Evolutionary conservation across 2,329 filamentous ascomycete genomes (phyloP).

Genomic region (Talaromyces amestolkiae): DNA sequence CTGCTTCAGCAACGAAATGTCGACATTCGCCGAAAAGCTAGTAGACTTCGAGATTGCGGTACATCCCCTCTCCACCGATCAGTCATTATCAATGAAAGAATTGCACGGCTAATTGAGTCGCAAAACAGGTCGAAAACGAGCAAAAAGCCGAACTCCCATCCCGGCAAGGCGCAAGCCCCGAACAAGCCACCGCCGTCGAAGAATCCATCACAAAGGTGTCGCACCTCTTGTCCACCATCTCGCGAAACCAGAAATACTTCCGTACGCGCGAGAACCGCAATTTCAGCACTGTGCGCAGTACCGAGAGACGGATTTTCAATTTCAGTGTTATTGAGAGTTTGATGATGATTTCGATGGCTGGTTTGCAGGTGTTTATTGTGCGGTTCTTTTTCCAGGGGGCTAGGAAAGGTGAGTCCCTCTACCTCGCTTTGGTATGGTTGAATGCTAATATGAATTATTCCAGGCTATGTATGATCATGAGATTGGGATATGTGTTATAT

Average conservation of each 20-base stretch:
- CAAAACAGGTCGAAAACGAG: slow-evolving; percentile 80
- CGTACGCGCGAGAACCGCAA: slow-evolving; percentile 97
- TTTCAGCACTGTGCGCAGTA: slow-evolving; percentile 96
- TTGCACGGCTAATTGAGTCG: background rate
- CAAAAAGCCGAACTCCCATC: slow-evolving; percentile 75
- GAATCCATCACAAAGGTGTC: slow-evolving; percentile 96
- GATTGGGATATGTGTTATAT: slow-evolving; percentile 5
- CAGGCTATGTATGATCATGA: slow-evolving; percentile 10
- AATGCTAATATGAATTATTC: background rate
- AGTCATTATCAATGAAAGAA: background rate
- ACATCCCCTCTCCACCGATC: slow-evolving; percentile 32
- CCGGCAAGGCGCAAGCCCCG: slow-evolving; percentile 81
- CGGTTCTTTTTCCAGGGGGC: slow-evolving; percentile 96
- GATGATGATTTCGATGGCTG: slow-evolving; percentile 94
- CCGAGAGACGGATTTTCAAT: slow-evolving; percentile 93
- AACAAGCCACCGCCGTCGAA: slow-evolving; percentile 84
- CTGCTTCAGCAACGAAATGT: slow-evolving; percentile 99
- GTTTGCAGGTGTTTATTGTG: slow-evolving; percentile 93
- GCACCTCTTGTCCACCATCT: slow-evolving; percentile 87
- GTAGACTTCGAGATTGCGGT: slow-evolving; percentile 98
- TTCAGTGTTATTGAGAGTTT: slow-evolving; percentile 90
- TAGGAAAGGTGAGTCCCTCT: slow-evolving; percentile 56
- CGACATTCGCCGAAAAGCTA: slow-evolving; percentile 93
- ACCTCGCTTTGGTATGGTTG: background rate
- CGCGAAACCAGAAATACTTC: slow-evolving; percentile 98